Percentiles rank a stretch among this genome's conserved stretches.
Evolutionary conservation across 306 rosid species (phyloP).

Genomic region (Cucumis melo): DNA sequence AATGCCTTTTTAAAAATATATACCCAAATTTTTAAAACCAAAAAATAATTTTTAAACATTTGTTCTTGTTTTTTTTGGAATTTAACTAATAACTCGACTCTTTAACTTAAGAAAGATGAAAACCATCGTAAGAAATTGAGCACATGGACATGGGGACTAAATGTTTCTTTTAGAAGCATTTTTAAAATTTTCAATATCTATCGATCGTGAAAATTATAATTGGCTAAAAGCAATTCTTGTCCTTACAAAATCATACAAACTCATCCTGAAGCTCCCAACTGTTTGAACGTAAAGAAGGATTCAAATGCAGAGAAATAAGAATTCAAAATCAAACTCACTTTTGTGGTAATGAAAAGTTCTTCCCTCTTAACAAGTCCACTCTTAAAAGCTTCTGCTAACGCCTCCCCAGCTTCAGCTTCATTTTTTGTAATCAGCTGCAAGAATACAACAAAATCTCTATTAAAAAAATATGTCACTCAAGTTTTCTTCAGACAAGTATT

Average conservation of each 20-base stretch:
- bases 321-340: constrained; percentile 27
- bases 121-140: no score
- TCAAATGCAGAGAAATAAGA: background rate
- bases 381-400: constrained; percentile 53
- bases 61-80: no score
- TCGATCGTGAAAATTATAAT: background rate
- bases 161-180: background rate
- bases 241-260: background rate
- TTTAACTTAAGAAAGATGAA: no score
- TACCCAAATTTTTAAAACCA: no score
- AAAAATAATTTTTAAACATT: no score
- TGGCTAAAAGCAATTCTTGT: background rate
- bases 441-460: constrained; percentile 1
- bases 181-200: background rate
- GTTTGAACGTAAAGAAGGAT: background rate
- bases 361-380: constrained; percentile 73
- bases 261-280: background rate
- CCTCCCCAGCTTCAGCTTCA: constrained; percentile 79
- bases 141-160: no score
- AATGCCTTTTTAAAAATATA: no score
- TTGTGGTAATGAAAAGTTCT: constrained; percentile 75
- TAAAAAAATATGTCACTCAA: background rate
- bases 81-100: no score
- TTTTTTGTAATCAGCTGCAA: constrained; percentile 68
- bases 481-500: background rate